Evolutionary conservation across 1,139 yeast genomes (phyloP).

Genomic region (Candida sanyaensis): DNA sequence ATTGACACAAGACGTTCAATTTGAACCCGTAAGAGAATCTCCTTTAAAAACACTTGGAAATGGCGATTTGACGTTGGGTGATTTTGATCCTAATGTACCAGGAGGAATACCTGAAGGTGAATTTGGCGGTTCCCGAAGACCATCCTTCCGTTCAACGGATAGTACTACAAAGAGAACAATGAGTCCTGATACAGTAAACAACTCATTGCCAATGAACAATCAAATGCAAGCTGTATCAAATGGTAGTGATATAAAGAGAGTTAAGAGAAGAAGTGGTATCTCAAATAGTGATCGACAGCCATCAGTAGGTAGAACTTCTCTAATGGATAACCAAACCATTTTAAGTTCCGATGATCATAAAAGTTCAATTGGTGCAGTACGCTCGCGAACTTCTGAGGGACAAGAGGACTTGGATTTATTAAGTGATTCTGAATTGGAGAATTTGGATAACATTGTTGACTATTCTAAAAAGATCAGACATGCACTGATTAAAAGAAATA

Average conservation of each 20-base stretch:
- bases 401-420: constrained; percentile 7
- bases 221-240: constrained; percentile 11
- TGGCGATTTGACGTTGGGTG: constrained; percentile 67
- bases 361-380: constrained; percentile 3
- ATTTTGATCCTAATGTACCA: constrained; percentile 40
- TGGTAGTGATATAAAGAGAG: constrained; percentile 14
- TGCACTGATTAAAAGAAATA: constrained; percentile 50
- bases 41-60: constrained; percentile 67
- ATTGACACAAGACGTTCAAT: constrained; percentile 33
- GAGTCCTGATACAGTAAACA: constrained; percentile 23
- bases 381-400: constrained; percentile 8
- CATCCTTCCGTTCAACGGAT: constrained; percentile 16
- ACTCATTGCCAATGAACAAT: constrained; percentile 16
- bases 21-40: constrained; percentile 59
- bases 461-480: constrained; percentile 24
- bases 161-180: constrained; percentile 18
- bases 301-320: constrained; percentile 9
- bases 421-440: constrained; percentile 16
- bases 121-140: constrained; percentile 5
- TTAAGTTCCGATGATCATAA: constrained; percentile 3
- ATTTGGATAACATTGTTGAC: constrained; percentile 20
- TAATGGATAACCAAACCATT: constrained; percentile 4
- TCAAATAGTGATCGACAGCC: constrained; percentile 6
- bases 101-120: constrained; percentile 11
- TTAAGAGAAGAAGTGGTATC: constrained; percentile 22